Evolutionary conservation across 495 filamentous ascomycete genomes (phyloP), one percentile per base, ranked within the genome.

Genomic region (Penicillium daleae): DNA sequence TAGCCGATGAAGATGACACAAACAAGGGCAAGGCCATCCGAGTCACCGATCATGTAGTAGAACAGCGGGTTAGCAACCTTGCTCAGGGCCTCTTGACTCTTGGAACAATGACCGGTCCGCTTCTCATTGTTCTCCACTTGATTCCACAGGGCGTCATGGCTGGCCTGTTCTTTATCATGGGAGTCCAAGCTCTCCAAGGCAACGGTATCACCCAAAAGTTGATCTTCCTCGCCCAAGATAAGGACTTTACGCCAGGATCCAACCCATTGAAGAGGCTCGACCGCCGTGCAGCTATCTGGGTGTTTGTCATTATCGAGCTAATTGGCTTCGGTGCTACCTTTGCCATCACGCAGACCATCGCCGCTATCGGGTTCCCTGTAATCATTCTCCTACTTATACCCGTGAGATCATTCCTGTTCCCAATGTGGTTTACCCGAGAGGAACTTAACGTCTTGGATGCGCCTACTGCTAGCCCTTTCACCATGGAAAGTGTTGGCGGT

Each of bases 81-180:
- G 85, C 87, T 0, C 91, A 95, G 71, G 93, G 92, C 3, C 83
- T 98, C 0, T 78, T 93, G 2, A 92, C 90, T 2, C 82, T 97
- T 5, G 92, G 90, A 31, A 93, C 92, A 54, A 97, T 97, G 92
- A 85, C 89, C 4, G 90, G 90, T 0, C 94, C 94, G 0, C 80
- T 98, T 1, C 84, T 98, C 8, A 79, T 88, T 26, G 91, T 97
- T 22, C 78, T 98, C 10, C 89, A 91, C 59, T 83, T 94, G 5
- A 92, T 98, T 66, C 94, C 93, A 0, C 92, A 94, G 67, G 91
- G 86, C 58, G 90, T 97, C 22, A 81, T 98, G 62, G 91, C 92
- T 0, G 94, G 93, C 6, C 83, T 98, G 15, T 97, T 98, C 82
- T 97, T 97, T 76, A 87, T 96, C 66, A 95, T 97, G 89, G 94